Conservation (phyloP, 345 rosid species). For the Corchorus capsularis region DNA sequence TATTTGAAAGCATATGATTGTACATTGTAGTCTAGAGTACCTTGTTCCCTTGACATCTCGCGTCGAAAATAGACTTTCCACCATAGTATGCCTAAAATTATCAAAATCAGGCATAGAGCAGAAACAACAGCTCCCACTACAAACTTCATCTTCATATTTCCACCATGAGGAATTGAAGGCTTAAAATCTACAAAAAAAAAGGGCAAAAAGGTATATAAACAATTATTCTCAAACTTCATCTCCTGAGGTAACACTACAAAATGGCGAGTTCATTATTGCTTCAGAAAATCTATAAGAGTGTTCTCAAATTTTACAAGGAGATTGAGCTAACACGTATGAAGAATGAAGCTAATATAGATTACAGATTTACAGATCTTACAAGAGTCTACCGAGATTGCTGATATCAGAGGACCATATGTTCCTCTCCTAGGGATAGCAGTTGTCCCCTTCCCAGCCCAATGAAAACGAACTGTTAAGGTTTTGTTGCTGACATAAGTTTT, state of each 20-base stretch:
- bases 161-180: not conserved
- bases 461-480: constrained; percentile 42
- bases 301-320: not conserved
- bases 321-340: not conserved
- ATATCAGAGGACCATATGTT: constrained; percentile 48
- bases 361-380: constrained; percentile 26
- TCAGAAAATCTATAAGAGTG: not conserved
- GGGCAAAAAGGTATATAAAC: not conserved
- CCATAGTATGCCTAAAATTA: constrained; percentile 10
- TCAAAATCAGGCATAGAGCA: constrained; percentile 7
- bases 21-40: constrained; percentile 6
- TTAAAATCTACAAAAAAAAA: constrained; percentile 8
- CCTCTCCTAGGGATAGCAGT: constrained; percentile 34
- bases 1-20: not conserved
- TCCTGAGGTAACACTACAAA: too few species aligned
- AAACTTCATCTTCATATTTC: not conserved
- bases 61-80: constrained; percentile 20
- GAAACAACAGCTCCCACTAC: constrained; percentile 23
- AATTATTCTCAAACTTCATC: not conserved
- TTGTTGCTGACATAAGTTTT: constrained; percentile 30
- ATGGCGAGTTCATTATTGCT: too few species aligned
- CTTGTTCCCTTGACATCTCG: constrained; percentile 12
- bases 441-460: constrained; percentile 55
- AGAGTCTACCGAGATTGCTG: constrained; percentile 45
- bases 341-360: not conserved